Evolutionary conservation across 2,329 filamentous ascomycete species (phyloP).

Genomic region (Laburnicola sp.): DNA sequence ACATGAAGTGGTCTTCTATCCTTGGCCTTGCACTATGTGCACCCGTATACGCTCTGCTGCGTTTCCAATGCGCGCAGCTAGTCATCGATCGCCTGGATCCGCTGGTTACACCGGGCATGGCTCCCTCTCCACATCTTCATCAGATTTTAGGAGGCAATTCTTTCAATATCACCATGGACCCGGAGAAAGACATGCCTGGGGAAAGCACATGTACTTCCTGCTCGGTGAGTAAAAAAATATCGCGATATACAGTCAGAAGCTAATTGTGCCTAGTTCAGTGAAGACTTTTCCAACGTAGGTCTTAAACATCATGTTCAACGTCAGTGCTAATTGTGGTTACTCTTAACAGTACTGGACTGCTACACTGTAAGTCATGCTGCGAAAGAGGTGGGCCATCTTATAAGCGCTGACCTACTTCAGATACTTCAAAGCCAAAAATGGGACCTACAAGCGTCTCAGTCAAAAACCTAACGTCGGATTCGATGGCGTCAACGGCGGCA

Average conservation of each 20-base stretch:
- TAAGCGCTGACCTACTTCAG: background rate
- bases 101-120: constrained; percentile 27
- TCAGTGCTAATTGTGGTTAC: background rate
- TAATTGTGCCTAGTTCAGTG: constrained; percentile 25
- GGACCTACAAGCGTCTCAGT: constrained; percentile 25
- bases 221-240: constrained; percentile 9
- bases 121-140: constrained; percentile 31
- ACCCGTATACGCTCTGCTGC: constrained; percentile 23
- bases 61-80: constrained; percentile 31
- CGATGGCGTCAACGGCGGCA: constrained; percentile 22
- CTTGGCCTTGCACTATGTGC: constrained; percentile 19
- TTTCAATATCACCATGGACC: constrained; percentile 32
- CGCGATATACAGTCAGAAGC: background rate
- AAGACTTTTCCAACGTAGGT: constrained; percentile 26
- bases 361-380: constrained; percentile 23
- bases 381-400: background rate
- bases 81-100: constrained; percentile 30
- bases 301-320: background rate
- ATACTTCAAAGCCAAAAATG: constrained; percentile 32
- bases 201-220: constrained; percentile 34
- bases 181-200: constrained; percentile 22
- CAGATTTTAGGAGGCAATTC: constrained; percentile 27
- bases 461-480: constrained; percentile 28
- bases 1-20: constrained; percentile 22
- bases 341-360: constrained; percentile 35